phyloP scores from a whole-genome alignment of 1,139 yeast genomes.

The Neolecta irregularis region DNA sequence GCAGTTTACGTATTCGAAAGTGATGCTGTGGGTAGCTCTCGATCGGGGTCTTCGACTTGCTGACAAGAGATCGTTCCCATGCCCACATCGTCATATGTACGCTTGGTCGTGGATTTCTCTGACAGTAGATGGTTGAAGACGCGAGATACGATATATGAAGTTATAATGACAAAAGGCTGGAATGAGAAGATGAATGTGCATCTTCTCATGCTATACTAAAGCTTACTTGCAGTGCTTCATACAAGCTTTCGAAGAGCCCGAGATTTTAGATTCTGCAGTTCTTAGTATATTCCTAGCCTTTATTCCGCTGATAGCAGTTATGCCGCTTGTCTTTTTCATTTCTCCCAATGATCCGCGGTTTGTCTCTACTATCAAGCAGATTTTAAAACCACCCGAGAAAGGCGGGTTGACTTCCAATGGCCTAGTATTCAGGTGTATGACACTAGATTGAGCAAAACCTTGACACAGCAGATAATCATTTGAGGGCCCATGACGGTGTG shows the following conservation, averaged over 20 bases:
- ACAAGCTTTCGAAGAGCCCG: conserved; percentile 2
- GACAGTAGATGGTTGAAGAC: conserved; percentile 3
- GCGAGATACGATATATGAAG: conserved; percentile 6
- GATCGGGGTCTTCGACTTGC: conserved; percentile 7
- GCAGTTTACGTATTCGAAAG: conserved; percentile 4
- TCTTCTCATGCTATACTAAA: no score
- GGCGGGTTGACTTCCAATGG: conserved; percentile 4
- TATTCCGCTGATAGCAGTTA: no score
- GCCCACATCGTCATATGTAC: conserved; percentile 2
- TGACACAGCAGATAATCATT: no score
- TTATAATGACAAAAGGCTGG: conserved; percentile 3
- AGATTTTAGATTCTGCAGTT: conserved; percentile 4
- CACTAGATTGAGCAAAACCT: no score
- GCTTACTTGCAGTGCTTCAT: conserved; percentile 3
- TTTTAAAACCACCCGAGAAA: conserved; percentile 5
- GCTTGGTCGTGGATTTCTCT: no score
- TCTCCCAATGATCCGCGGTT: conserved; percentile 6
- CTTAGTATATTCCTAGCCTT: no score
- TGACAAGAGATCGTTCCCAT: conserved; percentile 2
- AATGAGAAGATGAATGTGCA: conserved; percentile 1
- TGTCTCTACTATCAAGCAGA: conserved; percentile 5
- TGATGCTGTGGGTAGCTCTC: conserved; percentile 8
- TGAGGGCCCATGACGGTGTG: conserved; percentile 3
- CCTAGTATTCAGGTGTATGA: conserved; percentile 5
- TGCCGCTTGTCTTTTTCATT: conserved; percentile 6